Base-by-base conservation (phyloP, 306 rosid genomes). In the cucumber (Cucumis sativus) region DNA sequence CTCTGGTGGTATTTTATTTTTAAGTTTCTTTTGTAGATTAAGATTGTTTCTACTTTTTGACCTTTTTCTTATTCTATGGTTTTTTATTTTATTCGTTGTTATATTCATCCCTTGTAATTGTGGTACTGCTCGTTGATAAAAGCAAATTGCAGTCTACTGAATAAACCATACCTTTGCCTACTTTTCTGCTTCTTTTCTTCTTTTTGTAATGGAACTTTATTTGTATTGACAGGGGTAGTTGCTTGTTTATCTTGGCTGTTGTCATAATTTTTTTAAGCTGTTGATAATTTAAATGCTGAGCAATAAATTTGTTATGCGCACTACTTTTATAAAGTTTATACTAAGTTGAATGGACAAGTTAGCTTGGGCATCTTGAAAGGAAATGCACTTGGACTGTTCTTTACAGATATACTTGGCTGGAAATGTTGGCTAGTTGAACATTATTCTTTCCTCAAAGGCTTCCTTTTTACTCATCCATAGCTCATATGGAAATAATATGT, bases 301-400 rank as follows among this genome's bases (percentile, higher is more conserved):
- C 21, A 8, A 25, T 25, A 71, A 0, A 51, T 25, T 78, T 78
- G 74, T 78, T 84, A 83, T 86, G 75, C 33, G 79, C 33, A 76
- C 78, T 82, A 67, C 70, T 82, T 81, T 77, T 35, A 76, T 23
- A 81, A 88, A 78, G 74, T 83, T 65, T 28, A 64, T 79, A 70
- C 79, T 76, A 74, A 65, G 78, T 55, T 75, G 82, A 55, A 67
- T 73, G 74, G 81, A 65, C 82, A 47, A 79, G 81, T 81, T 79
- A 76, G 62, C 82, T 84, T 83, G 80, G 82, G 78, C 79, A 77
- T 81, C 80, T 86, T 81, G 75, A 77, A 84, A 90, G 80, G 63
- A 65, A 59, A 41, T 78, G 85, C 89, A 86, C 91, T 86, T 90
- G 97, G 86, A 81, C 49, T 83, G 76, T 63, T 78, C 68, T 82